Conservation (phyloP, 139 green algal genomes). For the Astrephomene gubernaculifera region DNA sequence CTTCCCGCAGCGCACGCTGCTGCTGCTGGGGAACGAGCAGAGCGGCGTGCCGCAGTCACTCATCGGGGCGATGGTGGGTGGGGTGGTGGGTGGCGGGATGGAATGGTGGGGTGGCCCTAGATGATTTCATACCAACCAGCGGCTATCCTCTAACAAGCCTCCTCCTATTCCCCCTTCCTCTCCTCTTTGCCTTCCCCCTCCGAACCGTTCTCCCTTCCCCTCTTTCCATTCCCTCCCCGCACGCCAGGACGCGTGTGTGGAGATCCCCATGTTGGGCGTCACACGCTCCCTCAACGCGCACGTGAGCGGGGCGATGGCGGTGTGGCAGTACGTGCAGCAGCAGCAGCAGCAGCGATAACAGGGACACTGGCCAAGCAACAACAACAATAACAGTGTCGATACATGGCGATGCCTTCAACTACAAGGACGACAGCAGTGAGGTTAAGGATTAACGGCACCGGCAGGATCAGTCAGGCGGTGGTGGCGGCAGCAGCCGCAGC, state of each 20-base stretch:
- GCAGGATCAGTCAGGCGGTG: no score
- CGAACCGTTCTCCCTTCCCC: not conserved
- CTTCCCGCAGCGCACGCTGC: conserved; percentile 69
- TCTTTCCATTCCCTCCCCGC: not conserved
- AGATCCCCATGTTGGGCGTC: conserved; percentile 90
- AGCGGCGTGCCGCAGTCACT: conserved; percentile 71
- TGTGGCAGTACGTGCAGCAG: conserved; percentile 84
- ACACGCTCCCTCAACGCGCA: conserved; percentile 90
- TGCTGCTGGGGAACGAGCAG: conserved; percentile 89
- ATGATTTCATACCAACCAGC: no score
- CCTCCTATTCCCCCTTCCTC: not conserved
- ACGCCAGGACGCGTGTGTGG: conserved; percentile 80
- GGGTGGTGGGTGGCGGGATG: not conserved
- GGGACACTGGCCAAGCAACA: not conserved
- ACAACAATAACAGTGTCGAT: not conserved
- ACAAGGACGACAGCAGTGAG: not conserved
- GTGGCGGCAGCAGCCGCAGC: no score
- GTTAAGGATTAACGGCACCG: no score
- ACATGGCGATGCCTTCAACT: not conserved
- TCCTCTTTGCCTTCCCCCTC: not conserved
- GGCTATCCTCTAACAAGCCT: not conserved
- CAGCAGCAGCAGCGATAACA: not conserved
- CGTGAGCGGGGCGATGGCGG: conserved; percentile 79
- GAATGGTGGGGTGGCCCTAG: not conserved
- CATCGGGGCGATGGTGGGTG: conserved; percentile 63